Conservation (phyloP, 495 filamentous ascomycete species). For the Podospora comata region DNA sequence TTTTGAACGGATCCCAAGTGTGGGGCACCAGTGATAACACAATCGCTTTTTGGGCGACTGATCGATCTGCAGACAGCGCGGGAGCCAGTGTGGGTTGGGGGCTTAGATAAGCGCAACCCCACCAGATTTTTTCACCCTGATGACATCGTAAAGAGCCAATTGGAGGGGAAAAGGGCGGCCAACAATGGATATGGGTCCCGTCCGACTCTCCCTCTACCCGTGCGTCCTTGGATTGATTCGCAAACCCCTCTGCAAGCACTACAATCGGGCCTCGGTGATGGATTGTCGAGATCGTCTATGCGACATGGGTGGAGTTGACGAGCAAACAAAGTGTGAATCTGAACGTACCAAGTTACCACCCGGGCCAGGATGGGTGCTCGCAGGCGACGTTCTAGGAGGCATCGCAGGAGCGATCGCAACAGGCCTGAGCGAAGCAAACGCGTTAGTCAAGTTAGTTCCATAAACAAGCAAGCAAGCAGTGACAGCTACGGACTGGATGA, state of each 20-base stretch:
- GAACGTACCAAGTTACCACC: slow-evolving; percentile 64
- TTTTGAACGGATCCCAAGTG: slow-evolving; percentile 34
- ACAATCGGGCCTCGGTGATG: neutral
- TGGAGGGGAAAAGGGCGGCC: neutral
- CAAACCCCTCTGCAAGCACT: neutral
- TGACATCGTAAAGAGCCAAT: slow-evolving; percentile 8
- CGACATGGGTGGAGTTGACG: neutral
- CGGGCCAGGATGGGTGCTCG: slow-evolving; percentile 63
- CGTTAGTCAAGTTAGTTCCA: neutral
- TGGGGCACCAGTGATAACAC: slow-evolving; percentile 15
- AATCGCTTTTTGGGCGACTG: neutral
- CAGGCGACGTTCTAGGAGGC: slow-evolving; percentile 61
- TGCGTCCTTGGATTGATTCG: no score
- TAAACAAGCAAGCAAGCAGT: neutral
- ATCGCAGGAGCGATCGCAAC: slow-evolving; percentile 32
- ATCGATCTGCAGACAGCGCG: neutral
- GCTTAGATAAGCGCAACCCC: slow-evolving; percentile 28
- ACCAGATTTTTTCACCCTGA: slow-evolving; percentile 15
- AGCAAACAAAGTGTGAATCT: slow-evolving; percentile 17
- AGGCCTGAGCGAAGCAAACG: slow-evolving; percentile 17
- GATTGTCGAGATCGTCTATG: neutral
- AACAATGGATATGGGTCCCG: neutral
- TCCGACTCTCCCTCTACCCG: neutral
- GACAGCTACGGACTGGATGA: neutral
- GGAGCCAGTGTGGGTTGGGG: slow-evolving; percentile 11